Percentiles rank a stretch among this genome's conserved stretches.
These are phyloP conservation scores for Hyphodiscus sp. DNA, from an alignment of 2,329 filamentous ascomycete genomes.

Conservation along the genomic window DNA sequence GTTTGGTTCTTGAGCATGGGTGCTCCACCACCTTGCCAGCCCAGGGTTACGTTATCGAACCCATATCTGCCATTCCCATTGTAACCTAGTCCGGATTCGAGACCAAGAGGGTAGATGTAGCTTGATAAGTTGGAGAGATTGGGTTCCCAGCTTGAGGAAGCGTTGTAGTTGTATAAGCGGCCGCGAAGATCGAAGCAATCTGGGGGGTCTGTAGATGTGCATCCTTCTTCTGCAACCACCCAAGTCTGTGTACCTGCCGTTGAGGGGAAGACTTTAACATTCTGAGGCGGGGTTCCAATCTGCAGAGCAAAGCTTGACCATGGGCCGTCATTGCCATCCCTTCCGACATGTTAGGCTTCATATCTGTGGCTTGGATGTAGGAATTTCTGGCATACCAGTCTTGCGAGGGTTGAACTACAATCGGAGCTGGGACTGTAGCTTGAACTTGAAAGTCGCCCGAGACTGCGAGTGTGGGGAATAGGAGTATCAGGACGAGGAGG, in stretches of 20 bases:
- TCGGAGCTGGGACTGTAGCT: conserved; percentile 7
- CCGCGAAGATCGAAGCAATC: conserved; percentile 51
- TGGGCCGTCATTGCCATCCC: conserved; percentile 58
- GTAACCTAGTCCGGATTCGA: conserved; percentile 11
- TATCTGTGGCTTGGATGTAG: neutral
- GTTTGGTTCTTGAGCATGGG: conserved; percentile 13
- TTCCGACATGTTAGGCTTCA: conserved; percentile 1
- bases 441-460: neutral
- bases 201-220: conserved; percentile 34
- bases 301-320: conserved; percentile 64
- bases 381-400: conserved; percentile 12
- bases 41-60: conserved; percentile 13
- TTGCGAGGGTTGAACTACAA: conserved; percentile 12
- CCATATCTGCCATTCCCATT: conserved; percentile 15
- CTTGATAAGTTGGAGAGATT: conserved; percentile 31
- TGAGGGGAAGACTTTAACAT: conserved; percentile 51
- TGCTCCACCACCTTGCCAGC: conserved; percentile 19
- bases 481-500: too few species aligned
- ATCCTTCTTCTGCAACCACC: conserved; percentile 54
- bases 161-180: conserved; percentile 45
- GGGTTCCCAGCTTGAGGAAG: conserved; percentile 48
- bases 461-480: too few species aligned
- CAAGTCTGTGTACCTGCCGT: conserved; percentile 65
- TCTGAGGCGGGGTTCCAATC: conserved; percentile 45
- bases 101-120: conserved; percentile 22